A percentile compares a stretch with the other conserved stretches of the same genome.
Evolutionary conservation across 306 rosid species (phyloP).

Genomic region (Begonia loranthoides): DNA sequence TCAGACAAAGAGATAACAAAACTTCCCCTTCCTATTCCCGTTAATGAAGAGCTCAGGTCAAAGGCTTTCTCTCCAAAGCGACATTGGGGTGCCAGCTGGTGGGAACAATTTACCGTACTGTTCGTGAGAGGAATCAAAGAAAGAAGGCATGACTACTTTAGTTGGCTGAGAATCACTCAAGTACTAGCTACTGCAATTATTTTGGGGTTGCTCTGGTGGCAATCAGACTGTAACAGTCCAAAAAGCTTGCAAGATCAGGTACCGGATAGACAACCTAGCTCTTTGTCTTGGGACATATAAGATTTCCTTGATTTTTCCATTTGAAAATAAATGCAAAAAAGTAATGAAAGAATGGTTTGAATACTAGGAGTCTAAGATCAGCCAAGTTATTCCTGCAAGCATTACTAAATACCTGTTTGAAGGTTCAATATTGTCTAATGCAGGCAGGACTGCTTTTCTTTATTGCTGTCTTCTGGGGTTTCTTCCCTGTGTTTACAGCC

Average conservation of each 20-base stretch:
- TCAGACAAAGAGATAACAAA: constrained; percentile 72
- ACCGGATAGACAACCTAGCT: neutral
- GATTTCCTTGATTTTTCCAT: too few relatives aligned
- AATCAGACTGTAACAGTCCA: constrained; percentile 44
- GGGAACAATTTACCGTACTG: constrained; percentile 60
- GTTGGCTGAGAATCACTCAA: constrained; percentile 95
- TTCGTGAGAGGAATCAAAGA: constrained; percentile 84
- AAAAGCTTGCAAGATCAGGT: constrained; percentile 88
- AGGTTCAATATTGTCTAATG: constrained; percentile 2
- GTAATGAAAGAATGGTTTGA: too few relatives aligned
- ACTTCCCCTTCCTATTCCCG: constrained; percentile 36
- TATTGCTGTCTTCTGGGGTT: constrained; percentile 95
- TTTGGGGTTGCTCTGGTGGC: constrained; percentile 97
- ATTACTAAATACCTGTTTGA: neutral
- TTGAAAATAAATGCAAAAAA: too few relatives aligned
- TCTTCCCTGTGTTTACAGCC: constrained; percentile 90
- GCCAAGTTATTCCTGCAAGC: too few relatives aligned
- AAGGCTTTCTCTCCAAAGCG: constrained; percentile 34
- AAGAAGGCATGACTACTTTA: constrained; percentile 75
- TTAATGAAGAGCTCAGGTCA: constrained; percentile 52
- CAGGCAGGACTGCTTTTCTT: constrained; percentile 97
- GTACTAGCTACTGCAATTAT: constrained; percentile 84
- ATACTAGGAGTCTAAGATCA: neutral
- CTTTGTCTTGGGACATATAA: too few relatives aligned
- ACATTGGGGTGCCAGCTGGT: constrained; percentile 91